phyloP scores from a whole-genome alignment of 192 early-diverging fungal genomes.

The Cladochytrium replicatum region DNA sequence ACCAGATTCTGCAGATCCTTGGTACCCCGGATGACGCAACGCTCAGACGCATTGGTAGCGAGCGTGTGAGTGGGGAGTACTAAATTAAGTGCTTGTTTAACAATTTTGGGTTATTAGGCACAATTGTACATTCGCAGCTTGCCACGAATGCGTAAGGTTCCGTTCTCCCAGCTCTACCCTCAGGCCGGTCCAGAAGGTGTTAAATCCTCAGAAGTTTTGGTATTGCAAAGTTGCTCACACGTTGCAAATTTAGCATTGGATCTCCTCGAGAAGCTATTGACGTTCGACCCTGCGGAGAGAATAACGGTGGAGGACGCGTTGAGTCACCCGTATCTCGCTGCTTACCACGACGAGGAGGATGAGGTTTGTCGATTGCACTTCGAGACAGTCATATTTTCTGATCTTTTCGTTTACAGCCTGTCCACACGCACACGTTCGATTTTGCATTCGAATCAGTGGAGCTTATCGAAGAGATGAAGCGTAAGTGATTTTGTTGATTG shows the following conservation, averaged over 20 bases:
- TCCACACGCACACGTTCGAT: constrained; percentile 48
- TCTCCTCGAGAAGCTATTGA: constrained; percentile 63
- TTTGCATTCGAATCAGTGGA: constrained; percentile 59
- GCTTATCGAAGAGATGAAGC: constrained; percentile 57
- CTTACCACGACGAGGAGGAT: constrained; percentile 49
- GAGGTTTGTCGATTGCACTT: constrained; percentile 10
- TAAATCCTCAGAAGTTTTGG: constrained; percentile 5
- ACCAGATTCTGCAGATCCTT: constrained; percentile 75
- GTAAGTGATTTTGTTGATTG: constrained; percentile 6
- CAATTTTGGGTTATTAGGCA: constrained; percentile 45
- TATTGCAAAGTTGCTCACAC: constrained; percentile 1
- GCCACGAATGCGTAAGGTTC: constrained; percentile 70
- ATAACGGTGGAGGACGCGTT: constrained; percentile 77
- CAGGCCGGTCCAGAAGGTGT: constrained; percentile 53
- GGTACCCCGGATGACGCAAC: constrained; percentile 82
- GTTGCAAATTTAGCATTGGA: constrained; percentile 58
- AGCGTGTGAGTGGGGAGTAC: constrained; percentile 45
- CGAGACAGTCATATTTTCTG: neutral
- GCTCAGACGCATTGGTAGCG: constrained; percentile 77
- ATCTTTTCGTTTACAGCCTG: constrained; percentile 28
- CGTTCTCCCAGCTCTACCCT: constrained; percentile 66
- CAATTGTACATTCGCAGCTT: constrained; percentile 74
- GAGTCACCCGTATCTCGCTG: constrained; percentile 65
- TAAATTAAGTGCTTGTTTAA: constrained; percentile 7
- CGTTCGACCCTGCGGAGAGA: constrained; percentile 66